Evolutionary conservation across 768 basidiomycete genomes (phyloP).

Genomic region (Cytidiella melzeri): DNA sequence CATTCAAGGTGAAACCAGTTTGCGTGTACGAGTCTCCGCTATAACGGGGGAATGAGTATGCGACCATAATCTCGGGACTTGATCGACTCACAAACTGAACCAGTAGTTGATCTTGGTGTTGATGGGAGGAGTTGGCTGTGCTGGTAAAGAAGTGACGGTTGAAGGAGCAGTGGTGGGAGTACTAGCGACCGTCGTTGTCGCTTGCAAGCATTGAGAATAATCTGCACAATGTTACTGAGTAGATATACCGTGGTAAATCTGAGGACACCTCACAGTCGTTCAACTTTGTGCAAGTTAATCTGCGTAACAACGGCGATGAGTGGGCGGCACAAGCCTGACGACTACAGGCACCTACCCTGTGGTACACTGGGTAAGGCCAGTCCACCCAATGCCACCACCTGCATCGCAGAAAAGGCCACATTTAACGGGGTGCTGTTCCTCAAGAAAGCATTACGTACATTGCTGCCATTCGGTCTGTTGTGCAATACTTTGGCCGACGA

Average conservation of each 20-base stretch:
- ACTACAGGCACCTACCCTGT: neutral
- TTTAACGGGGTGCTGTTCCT: neutral
- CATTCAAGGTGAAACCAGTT: slow-evolving; percentile 41
- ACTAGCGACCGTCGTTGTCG: slow-evolving; percentile 1
- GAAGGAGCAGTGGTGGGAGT: slow-evolving; percentile 15
- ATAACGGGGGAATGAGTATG: neutral
- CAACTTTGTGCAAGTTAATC: slow-evolving; percentile 19
- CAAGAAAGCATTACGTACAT: neutral
- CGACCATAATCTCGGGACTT: neutral
- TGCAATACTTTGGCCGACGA: neutral
- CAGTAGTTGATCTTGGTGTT: slow-evolving; percentile 35
- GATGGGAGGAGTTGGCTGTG: slow-evolving; percentile 7
- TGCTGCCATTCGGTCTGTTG: neutral
- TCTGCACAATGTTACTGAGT: slow-evolving; percentile 19
- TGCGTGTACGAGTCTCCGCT: slow-evolving; percentile 58
- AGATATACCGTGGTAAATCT: neutral
- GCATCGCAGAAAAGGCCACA: neutral
- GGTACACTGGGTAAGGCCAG: neutral
- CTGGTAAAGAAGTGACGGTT: slow-evolving; percentile 13
- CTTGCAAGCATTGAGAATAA: slow-evolving; percentile 37
- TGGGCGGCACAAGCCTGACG: neutral
- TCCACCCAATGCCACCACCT: neutral
- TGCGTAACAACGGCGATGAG: slow-evolving; percentile 8
- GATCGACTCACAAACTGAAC: slow-evolving; percentile 47
- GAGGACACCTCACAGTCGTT: slow-evolving; percentile 25